phyloP scores from a whole-genome alignment of 176 grass and related monocot species.

The Carex littledalei region DNA sequence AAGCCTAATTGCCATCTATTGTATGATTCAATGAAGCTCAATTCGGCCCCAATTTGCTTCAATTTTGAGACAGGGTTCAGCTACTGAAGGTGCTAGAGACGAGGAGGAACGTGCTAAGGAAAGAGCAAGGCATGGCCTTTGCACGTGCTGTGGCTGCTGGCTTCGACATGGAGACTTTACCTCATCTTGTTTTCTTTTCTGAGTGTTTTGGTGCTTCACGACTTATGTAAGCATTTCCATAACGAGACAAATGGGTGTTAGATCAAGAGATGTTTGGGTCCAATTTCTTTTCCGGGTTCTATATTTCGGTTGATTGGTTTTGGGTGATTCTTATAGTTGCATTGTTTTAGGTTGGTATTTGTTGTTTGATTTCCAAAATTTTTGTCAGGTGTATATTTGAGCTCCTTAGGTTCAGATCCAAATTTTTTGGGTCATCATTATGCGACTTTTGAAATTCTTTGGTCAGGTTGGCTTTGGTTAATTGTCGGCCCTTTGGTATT shows the following conservation, averaged over 20 bases:
- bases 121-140: constrained; percentile 99
- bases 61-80: constrained; percentile 57
- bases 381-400: not conserved
- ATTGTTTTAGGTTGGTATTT: not conserved
- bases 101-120: constrained; percentile 72
- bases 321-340: not conserved
- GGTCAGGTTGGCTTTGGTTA: not conserved
- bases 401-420: not conserved
- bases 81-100: constrained; percentile 86
- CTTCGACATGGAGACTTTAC: constrained; percentile 78
- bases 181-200: constrained; percentile 63
- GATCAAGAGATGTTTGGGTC: not conserved
- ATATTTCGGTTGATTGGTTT: constrained; percentile 1
- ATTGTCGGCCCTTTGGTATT: not conserved
- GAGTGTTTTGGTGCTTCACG: constrained; percentile 77
- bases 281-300: not conserved
- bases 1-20: not conserved
- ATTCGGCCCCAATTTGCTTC: not conserved
- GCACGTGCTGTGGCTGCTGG: constrained; percentile 83
- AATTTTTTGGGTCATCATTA: not conserved
- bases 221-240: constrained; percentile 51
- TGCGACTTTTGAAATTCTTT: not conserved
- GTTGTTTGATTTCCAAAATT: not conserved
- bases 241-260: not conserved
- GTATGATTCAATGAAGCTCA: not conserved